A percentile compares a stretch with the other conserved stretches of the same genome.
These are phyloP conservation scores for Alisma plantagoaquatica DNA, from an alignment of 106 monocot species.

Conservation along the genomic window DNA sequence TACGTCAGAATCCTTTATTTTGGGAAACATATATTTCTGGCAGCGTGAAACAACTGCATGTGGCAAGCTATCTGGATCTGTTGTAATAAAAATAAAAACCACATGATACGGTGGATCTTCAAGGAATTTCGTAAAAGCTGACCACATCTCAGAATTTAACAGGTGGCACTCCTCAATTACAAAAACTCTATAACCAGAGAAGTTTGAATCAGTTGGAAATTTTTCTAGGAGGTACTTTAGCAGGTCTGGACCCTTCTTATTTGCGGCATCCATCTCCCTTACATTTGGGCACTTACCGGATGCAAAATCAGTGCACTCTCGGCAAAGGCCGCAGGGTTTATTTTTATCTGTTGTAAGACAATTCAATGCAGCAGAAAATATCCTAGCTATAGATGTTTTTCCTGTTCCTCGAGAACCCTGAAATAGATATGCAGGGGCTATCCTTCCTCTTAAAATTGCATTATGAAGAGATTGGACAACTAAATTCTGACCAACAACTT, in stretches of 20 bases:
- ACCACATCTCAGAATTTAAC: constrained; percentile 39
- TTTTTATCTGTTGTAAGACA: constrained; percentile 32
- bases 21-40: constrained; percentile 43
- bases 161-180: constrained; percentile 60
- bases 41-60: constrained; percentile 33
- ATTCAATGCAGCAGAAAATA: constrained; percentile 54
- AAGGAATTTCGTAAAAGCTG: constrained; percentile 36
- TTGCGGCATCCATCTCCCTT: constrained; percentile 42
- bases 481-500: constrained; percentile 54
- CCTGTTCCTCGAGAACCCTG: constrained; percentile 73
- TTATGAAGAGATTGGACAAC: constrained; percentile 49
- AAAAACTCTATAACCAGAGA: constrained; percentile 27
- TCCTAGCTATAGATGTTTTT: constrained; percentile 48
- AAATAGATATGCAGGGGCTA: constrained; percentile 65
- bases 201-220: constrained; percentile 2
- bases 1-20: constrained; percentile 56
- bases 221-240: constrained; percentile 29
- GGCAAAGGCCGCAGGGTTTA: constrained; percentile 50
- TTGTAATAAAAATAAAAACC: constrained; percentile 51
- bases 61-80: constrained; percentile 36
- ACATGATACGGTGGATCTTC: constrained; percentile 33
- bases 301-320: constrained; percentile 22
- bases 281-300: constrained; percentile 14
- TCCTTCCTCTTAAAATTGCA: constrained; percentile 36
- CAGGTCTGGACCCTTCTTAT: constrained; percentile 23